These are phyloP conservation scores for Pythium chondricola DNA, from an alignment of 352 stramenopile species.

Conservation along the genomic window DNA sequence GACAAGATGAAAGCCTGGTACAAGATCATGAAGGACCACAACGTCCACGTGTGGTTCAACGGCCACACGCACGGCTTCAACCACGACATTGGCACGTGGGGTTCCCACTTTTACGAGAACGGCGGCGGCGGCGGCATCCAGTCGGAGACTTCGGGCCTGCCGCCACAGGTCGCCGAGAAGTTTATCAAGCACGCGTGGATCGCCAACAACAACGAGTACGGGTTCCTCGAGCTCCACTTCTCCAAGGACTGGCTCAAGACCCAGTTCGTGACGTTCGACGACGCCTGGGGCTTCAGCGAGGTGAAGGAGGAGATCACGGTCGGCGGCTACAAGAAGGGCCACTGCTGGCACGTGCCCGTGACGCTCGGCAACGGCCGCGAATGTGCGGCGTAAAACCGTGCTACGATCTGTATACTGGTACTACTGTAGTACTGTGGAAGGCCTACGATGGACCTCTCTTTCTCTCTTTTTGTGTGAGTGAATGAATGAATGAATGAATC, in stretches of 20 bases:
- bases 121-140: slow-evolving; percentile 81
- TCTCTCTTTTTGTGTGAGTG: too few species aligned
- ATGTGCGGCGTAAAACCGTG: slow-evolving; percentile 26
- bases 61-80: slow-evolving; percentile 86
- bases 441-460: too few species aligned
- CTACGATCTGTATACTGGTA: neutral
- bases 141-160: slow-evolving; percentile 74
- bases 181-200: slow-evolving; percentile 82
- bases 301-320: slow-evolving; percentile 67
- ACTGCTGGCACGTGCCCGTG: slow-evolving; percentile 83
- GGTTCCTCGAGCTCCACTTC: slow-evolving; percentile 82
- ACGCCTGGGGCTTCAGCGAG: slow-evolving; percentile 73
- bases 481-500: too few species aligned
- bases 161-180: slow-evolving; percentile 62
- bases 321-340: slow-evolving; percentile 71
- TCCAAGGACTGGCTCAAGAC: slow-evolving; percentile 82
- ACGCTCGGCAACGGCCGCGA: slow-evolving; percentile 58
- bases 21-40: slow-evolving; percentile 69
- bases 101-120: slow-evolving; percentile 87
- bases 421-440: too few species aligned
- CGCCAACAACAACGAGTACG: slow-evolving; percentile 70
- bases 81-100: slow-evolving; percentile 81
- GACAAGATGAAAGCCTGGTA: slow-evolving; percentile 89
- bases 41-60: slow-evolving; percentile 77
- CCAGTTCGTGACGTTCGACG: slow-evolving; percentile 81